Percentiles rank a stretch among this genome's conserved stretches.
Evolutionary conservation across 495 filamentous ascomycete genomes (phyloP).

Genomic region (Neurospora cerealis): DNA sequence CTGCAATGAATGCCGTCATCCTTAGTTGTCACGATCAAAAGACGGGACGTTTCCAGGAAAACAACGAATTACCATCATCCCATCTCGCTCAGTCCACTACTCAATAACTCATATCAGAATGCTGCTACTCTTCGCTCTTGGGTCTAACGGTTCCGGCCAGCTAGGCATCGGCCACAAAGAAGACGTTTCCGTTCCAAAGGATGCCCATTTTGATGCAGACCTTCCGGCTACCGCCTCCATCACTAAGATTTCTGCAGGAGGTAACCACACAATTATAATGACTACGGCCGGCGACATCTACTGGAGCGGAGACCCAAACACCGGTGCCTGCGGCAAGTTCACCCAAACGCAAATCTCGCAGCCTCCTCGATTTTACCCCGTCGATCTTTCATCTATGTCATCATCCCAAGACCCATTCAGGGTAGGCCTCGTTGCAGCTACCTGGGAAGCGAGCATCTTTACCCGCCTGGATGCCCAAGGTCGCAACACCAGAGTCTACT

Average conservation of each 20-base stretch:
- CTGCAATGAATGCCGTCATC: neutral
- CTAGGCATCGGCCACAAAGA: constrained; percentile 67
- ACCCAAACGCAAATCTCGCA: neutral
- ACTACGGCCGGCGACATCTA: constrained; percentile 47
- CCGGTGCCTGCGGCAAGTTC: constrained; percentile 43
- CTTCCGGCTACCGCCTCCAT: constrained; percentile 9
- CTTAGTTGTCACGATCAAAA: neutral
- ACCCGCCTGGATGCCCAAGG: constrained; percentile 32
- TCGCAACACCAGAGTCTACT: constrained; percentile 38
- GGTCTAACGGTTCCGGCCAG: constrained; percentile 85
- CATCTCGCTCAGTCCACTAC: neutral
- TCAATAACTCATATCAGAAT: constrained; percentile 12
- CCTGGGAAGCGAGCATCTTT: constrained; percentile 64
- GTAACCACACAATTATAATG: constrained; percentile 78
- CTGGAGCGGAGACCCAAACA: constrained; percentile 49
- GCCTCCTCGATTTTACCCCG: constrained; percentile 10
- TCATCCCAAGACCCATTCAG: constrained; percentile 5
- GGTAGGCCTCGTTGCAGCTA: constrained; percentile 45
- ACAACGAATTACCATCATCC: neutral
- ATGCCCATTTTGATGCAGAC: constrained; percentile 36
- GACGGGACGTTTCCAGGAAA: neutral
- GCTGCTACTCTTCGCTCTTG: constrained; percentile 62
- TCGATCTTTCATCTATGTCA: constrained; percentile 13
- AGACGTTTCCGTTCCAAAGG: constrained; percentile 59
- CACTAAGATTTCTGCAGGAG: constrained; percentile 53